Evolutionary conservation across 2,329 filamentous ascomycete genomes (phyloP).

Genomic region (Chaetomium globosum): DNA sequence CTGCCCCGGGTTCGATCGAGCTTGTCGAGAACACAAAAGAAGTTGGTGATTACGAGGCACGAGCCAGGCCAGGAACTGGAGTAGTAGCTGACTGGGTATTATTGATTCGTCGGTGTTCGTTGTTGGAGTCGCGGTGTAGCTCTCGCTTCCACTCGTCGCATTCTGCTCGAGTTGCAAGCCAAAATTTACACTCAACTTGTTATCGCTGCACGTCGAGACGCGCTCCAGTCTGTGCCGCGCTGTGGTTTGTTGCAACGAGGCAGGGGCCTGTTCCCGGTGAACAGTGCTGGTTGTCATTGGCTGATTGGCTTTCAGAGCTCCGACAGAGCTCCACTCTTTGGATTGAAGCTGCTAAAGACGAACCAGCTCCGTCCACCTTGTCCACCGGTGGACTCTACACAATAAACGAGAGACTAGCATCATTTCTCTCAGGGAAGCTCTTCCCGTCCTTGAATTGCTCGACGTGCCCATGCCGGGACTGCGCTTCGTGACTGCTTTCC

Average conservation of each 20-base stretch:
- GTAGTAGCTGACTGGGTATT: neutral
- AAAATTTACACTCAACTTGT: constrained; percentile 25
- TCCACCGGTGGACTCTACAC: no score
- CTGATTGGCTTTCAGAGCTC: neutral
- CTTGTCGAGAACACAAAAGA: neutral
- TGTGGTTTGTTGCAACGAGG: constrained; percentile 23
- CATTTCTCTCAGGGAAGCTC: no score
- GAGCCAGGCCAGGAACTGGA: neutral
- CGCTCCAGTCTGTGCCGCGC: constrained; percentile 37
- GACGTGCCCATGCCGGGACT: neutral
- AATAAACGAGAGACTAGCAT: no score
- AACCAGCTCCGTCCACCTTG: no score
- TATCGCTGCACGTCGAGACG: constrained; percentile 46
- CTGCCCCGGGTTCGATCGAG: constrained; percentile 12
- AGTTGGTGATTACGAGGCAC: neutral
- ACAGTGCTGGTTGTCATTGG: constrained; percentile 20
- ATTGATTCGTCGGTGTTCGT: constrained; percentile 20
- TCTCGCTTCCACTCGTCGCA: constrained; percentile 30
- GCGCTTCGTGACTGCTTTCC: neutral
- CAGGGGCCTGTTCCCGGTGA: constrained; percentile 9
- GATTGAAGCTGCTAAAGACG: neutral
- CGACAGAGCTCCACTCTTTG: neutral
- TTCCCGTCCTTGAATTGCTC: neutral
- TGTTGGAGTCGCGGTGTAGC: constrained; percentile 27
- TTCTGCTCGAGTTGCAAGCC: constrained; percentile 24